phyloP scores from a whole-genome alignment of 192 early-diverging fungal genomes.

The Cladochytrium replicatum region DNA sequence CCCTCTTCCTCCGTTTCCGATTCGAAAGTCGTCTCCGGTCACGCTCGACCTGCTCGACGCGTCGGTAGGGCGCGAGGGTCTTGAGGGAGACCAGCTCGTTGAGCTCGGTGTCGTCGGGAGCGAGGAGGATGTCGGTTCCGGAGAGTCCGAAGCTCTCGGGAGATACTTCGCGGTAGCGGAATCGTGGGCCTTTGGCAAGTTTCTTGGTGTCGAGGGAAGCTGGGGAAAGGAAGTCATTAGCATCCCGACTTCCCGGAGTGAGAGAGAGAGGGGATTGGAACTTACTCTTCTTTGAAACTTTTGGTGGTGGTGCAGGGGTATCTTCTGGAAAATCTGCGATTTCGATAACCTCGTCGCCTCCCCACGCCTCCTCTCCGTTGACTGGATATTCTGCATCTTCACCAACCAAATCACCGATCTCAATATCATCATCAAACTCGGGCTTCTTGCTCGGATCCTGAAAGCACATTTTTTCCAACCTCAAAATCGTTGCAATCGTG shows the following conservation, averaged over 20 bases:
- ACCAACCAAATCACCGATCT: conserved; percentile 52
- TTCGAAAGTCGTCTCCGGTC: conserved; percentile 14
- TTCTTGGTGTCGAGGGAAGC: conserved; percentile 24
- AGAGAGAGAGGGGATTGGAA: conserved; percentile 4
- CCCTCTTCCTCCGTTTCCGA: conserved; percentile 25
- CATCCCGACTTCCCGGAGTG: too few species aligned
- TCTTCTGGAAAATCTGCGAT: conserved; percentile 12
- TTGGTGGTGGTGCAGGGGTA: conserved; percentile 55
- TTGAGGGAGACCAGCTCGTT: conserved; percentile 80
- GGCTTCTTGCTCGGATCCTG: conserved; percentile 56
- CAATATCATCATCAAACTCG: conserved; percentile 78
- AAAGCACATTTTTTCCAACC: background rate
- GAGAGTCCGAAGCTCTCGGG: conserved; percentile 66
- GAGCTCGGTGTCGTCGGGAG: conserved; percentile 73
- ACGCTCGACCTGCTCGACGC: conserved; percentile 6
- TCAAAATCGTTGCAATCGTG: background rate
- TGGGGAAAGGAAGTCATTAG: conserved; percentile 2
- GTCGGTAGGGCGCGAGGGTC: conserved; percentile 69
- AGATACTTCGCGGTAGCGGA: conserved; percentile 82
- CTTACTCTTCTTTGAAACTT: conserved; percentile 8
- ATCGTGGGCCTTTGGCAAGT: conserved; percentile 77
- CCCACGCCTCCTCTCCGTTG: conserved; percentile 20
- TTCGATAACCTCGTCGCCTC: conserved; percentile 17
- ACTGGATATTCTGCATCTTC: conserved; percentile 13
- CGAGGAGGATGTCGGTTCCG: conserved; percentile 77